A percentile compares a stretch with the other conserved stretches of the same genome.
These are phyloP conservation scores for Sphagnum contortum DNA, from an alignment of 225 moss, liverwort and hornwort genomes.

Conservation along the genomic window DNA sequence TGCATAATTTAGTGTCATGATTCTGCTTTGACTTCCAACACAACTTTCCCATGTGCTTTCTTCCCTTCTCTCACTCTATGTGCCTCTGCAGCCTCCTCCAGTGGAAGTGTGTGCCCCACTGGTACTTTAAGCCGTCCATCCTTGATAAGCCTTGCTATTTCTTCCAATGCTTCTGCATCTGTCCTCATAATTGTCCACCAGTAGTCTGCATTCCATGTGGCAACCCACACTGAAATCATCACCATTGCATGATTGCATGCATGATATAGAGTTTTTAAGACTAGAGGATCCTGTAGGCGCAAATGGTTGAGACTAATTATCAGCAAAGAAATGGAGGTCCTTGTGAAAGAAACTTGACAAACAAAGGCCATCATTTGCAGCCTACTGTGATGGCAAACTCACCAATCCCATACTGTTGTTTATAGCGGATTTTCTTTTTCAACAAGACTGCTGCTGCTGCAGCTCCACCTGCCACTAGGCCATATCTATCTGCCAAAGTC, in stretches of 20 bases:
- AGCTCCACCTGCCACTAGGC: slow-evolving; percentile 68
- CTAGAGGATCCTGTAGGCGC: too few species aligned
- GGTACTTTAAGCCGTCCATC: slow-evolving; percentile 55
- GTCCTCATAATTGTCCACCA: slow-evolving; percentile 84
- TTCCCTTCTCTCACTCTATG: slow-evolving; percentile 60
- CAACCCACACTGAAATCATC: too few species aligned
- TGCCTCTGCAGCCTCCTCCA: slow-evolving; percentile 55
- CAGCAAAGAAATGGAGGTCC: too few species aligned
- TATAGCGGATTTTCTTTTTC: slow-evolving; percentile 76
- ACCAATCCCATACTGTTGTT: slow-evolving; percentile 68
- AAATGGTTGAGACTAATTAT: too few species aligned
- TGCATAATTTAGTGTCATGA: too few species aligned
- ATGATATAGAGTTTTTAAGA: too few species aligned
- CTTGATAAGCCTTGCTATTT: slow-evolving; percentile 56
- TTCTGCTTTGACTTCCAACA: slow-evolving; percentile 34
- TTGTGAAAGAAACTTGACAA: too few species aligned
- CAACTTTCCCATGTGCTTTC: slow-evolving; percentile 55
- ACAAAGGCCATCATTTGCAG: too few species aligned
- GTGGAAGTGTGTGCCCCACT: slow-evolving; percentile 44
- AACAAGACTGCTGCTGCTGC: slow-evolving; percentile 56
- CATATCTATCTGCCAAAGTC: slow-evolving; percentile 65
- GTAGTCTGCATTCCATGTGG: slow-evolving; percentile 28
- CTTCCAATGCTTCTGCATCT: slow-evolving; percentile 62
- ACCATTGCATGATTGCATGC: too few species aligned
- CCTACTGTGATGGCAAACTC: slow-evolving; percentile 1